These are phyloP conservation scores for Candida easanensis DNA, from an alignment of 805 yeast genomes.

Conservation along the genomic window DNA sequence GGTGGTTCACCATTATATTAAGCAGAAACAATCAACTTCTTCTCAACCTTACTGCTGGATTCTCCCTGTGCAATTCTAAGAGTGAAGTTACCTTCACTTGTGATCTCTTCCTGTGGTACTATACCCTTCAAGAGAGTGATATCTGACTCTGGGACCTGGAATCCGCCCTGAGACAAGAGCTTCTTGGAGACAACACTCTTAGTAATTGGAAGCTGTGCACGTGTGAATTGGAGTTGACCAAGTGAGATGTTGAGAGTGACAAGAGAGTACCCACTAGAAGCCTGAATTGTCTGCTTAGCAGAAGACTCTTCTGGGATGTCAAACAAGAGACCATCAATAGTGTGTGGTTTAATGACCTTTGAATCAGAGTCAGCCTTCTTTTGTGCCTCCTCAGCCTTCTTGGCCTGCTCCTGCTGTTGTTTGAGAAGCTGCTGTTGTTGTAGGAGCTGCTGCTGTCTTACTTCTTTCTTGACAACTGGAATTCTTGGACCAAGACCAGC, in stretches of 20 bases:
- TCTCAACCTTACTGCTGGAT: slow-evolving; percentile 12
- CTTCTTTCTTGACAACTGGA: slow-evolving; percentile 25
- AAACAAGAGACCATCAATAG: slow-evolving; percentile 23
- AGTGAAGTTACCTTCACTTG: slow-evolving; percentile 18
- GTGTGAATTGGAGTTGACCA: slow-evolving; percentile 12
- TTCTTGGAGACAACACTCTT: slow-evolving; percentile 12
- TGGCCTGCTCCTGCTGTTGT: slow-evolving; percentile 5
- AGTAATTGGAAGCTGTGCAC: slow-evolving; percentile 7
- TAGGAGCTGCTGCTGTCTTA: slow-evolving; percentile 13
- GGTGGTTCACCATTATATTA: neutral
- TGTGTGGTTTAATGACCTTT: slow-evolving; percentile 11
- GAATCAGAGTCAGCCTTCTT: slow-evolving; percentile 1
- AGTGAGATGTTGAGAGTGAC: slow-evolving; percentile 23
- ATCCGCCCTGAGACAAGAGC: slow-evolving; percentile 13
- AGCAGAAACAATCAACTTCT: slow-evolving; percentile 16
- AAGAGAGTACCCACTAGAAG: slow-evolving; percentile 20
- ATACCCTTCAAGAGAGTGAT: slow-evolving; percentile 8
- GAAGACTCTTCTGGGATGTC: slow-evolving; percentile 14
- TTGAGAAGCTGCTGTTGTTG: slow-evolving; percentile 4
- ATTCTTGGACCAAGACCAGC: slow-evolving; percentile 25
- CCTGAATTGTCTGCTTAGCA: slow-evolving; percentile 4
- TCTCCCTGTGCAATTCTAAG: slow-evolving; percentile 18
- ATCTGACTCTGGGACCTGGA: slow-evolving; percentile 21
- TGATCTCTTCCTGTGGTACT: slow-evolving; percentile 11
- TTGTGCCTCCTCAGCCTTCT: slow-evolving; percentile 5